Percentiles rank a stretch among this genome's conserved stretches.
Conservation (phyloP, 768 basidiomycete genomes). For the Amylocystis lapponica region DNA sequence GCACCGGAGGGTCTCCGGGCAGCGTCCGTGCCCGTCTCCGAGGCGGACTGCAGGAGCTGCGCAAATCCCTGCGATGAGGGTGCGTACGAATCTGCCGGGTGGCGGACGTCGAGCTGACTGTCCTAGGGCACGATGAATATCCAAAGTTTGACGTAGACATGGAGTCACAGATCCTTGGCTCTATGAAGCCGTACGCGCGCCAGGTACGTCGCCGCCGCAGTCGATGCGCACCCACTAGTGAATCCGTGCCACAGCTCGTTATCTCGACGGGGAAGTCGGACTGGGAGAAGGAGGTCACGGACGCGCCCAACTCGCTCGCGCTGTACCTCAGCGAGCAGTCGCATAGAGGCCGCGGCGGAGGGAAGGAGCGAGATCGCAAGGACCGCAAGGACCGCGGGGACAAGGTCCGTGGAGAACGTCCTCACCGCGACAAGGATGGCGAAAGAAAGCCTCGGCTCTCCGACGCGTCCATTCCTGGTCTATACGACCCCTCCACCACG, state of each 20-base stretch:
- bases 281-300: constrained; percentile 80
- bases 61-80: constrained; percentile 75
- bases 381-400: constrained; percentile 6
- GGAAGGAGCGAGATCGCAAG: constrained; percentile 4
- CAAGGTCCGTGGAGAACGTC: neutral
- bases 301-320: constrained; percentile 66
- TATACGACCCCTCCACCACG: constrained; percentile 53
- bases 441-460: no score
- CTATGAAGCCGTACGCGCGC: constrained; percentile 76
- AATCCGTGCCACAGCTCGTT: constrained; percentile 52
- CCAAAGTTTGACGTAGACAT: constrained; percentile 77
- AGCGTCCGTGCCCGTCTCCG: constrained; percentile 57
- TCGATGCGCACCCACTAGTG: neutral
- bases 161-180: constrained; percentile 79
- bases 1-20: constrained; percentile 48
- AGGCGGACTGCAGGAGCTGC: constrained; percentile 67
- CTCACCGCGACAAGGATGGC: neutral
- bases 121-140: constrained; percentile 66
- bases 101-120: neutral
- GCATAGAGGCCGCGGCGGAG: constrained; percentile 16
- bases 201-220: constrained; percentile 44
- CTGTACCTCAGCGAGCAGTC: constrained; percentile 41
- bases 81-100: constrained; percentile 14
- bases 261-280: constrained; percentile 89
- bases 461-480: constrained; percentile 36